These are phyloP conservation scores for Liriodendron chinense DNA, from an alignment of 164 flowering plant genomes.

Conservation along the genomic window DNA sequence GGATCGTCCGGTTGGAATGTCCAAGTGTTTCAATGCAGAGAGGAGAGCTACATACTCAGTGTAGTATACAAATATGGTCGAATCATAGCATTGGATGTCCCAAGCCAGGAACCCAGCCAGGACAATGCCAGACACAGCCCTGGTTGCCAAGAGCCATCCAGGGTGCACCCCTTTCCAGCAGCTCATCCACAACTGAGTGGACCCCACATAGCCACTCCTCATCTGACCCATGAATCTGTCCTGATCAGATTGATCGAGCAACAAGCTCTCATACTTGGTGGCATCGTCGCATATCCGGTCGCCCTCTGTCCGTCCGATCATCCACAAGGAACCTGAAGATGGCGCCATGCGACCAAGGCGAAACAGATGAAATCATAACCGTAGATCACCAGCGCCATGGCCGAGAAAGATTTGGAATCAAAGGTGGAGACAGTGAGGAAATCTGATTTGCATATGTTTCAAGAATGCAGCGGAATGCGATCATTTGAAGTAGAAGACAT, in stretches of 20 bases:
- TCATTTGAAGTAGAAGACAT: neutral
- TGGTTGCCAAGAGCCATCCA: constrained; percentile 36
- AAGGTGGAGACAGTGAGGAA: neutral
- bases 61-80: constrained; percentile 48
- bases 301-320: constrained; percentile 28
- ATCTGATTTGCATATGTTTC: neutral
- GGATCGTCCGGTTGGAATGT: neutral
- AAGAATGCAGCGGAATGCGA: neutral
- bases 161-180: constrained; percentile 65
- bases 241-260: constrained; percentile 10
- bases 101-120: constrained; percentile 36
- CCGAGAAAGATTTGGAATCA: neutral
- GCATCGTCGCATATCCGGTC: constrained; percentile 12
- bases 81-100: constrained; percentile 37
- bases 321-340: constrained; percentile 34
- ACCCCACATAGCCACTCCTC: constrained; percentile 24
- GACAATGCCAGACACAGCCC: constrained; percentile 26
- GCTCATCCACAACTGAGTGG: constrained; percentile 44
- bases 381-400: constrained; percentile 40
- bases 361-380: constrained; percentile 60
- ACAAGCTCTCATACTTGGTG: constrained; percentile 35
- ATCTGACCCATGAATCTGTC: constrained; percentile 16
- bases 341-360: constrained; percentile 36
- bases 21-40: neutral
- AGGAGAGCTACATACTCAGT: constrained; percentile 41